These are phyloP conservation scores for Carex parvula DNA, from an alignment of 176 grass and related monocot genomes.

Conservation along the genomic window DNA sequence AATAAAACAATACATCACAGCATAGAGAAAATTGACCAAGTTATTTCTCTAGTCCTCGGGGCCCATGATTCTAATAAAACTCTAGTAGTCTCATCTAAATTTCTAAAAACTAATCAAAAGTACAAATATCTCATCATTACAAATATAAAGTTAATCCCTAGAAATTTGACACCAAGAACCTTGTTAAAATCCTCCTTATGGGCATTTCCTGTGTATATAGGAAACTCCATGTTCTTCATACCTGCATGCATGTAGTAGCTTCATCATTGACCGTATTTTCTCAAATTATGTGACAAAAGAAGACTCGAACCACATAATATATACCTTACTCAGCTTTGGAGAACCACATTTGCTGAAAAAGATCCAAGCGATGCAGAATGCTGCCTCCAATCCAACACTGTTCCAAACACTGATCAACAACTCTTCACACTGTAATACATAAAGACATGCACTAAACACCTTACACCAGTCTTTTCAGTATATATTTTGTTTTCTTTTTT, in stretches of 20 bases:
- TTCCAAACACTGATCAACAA: neutral
- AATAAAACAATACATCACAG: neutral
- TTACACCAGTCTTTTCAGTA: neutral
- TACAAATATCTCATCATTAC: neutral
- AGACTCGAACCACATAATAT: conserved; percentile 7
- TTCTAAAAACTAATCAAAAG: neutral
- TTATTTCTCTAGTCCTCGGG: neutral
- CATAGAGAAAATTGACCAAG: neutral
- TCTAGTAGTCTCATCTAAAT: neutral
- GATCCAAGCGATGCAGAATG: conserved; percentile 97
- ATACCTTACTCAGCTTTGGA: conserved; percentile 94
- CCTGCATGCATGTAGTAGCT: conserved; percentile 32
- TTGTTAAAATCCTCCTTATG: conserved; percentile 36
- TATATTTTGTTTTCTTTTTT: neutral
- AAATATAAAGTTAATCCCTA: neutral
- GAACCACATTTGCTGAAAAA: conserved; percentile 99
- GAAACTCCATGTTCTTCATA: conserved; percentile 98
- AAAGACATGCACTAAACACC: neutral
- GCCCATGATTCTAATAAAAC: neutral
- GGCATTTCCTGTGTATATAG: conserved; percentile 98
- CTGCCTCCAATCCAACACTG: conserved; percentile 99
- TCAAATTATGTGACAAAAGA: neutral
- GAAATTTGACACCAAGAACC: neutral
- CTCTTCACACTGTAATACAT: neutral
- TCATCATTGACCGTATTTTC: neutral